Percentiles rank a stretch among this genome's conserved stretches.
phyloP scores from a whole-genome alignment of 306 rosid genomes.

The Quercus rubra region DNA sequence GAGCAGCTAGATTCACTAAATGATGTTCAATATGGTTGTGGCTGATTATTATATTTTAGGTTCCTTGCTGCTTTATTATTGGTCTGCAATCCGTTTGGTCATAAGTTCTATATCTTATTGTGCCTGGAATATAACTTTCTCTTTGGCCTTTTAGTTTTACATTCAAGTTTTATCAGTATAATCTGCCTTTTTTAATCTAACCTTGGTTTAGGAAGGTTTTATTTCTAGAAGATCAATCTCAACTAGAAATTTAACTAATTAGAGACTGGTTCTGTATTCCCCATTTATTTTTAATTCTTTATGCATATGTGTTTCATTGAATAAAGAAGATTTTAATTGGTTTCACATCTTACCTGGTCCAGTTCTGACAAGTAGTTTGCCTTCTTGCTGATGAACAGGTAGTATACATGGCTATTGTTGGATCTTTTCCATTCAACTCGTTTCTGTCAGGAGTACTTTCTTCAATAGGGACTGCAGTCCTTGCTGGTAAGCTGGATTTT shows the following conservation, averaged over 20 bases:
- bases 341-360: background rate
- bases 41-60: background rate
- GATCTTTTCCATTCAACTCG: slow-evolving; percentile 92
- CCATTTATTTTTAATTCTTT: background rate
- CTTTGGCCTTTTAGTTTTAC: background rate
- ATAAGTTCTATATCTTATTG: background rate
- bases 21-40: background rate
- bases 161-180: background rate
- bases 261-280: background rate
- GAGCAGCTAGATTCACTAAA: background rate
- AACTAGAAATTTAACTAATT: background rate
- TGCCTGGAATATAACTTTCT: background rate
- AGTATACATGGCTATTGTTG: slow-evolving; percentile 75
- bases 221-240: background rate
- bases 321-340: background rate
- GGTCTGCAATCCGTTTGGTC: background rate
- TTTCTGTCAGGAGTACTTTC: slow-evolving; percentile 90
- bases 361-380: background rate
- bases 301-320: background rate
- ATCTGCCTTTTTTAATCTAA: background rate
- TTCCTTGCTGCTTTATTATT: background rate
- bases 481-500: slow-evolving; percentile 67
- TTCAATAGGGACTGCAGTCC: slow-evolving; percentile 82
- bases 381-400: slow-evolving; percentile 46
- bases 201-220: background rate